These are phyloP conservation scores for Taiozyma sp. DNA, from an alignment of 1,139 yeast genomes.

Conservation along the genomic window DNA sequence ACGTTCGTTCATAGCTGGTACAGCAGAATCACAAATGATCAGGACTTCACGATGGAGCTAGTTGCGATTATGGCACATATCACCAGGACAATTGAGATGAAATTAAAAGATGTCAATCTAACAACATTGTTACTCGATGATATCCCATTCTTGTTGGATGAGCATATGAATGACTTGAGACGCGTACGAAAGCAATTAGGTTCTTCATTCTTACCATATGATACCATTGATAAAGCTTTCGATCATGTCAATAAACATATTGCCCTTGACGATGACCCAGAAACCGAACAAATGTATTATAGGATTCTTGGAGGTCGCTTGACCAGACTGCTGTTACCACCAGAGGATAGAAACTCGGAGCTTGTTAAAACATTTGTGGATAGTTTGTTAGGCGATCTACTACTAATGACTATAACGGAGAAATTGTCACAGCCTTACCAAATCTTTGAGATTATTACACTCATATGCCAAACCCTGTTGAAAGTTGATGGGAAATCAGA, in stretches of 20 bases:
- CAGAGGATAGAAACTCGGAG: conserved; percentile 33
- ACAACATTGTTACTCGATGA: conserved; percentile 34
- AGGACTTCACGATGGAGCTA: conserved; percentile 35
- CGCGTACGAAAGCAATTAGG: conserved; percentile 22
- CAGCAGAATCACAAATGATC: conserved; percentile 33
- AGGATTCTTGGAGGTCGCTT: conserved; percentile 31
- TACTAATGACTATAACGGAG: conserved; percentile 34
- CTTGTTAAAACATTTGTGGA: conserved; percentile 34
- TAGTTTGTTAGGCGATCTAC: conserved; percentile 37
- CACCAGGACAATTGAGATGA: conserved; percentile 32
- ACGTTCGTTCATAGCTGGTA: conserved; percentile 46
- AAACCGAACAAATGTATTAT: conserved; percentile 27
- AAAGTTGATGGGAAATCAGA: conserved; percentile 2
- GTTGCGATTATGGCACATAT: conserved; percentile 33
- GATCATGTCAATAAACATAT: conserved; percentile 42
- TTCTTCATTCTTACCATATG: conserved; percentile 25
- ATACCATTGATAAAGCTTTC: conserved; percentile 29
- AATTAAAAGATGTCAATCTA: conserved; percentile 30
- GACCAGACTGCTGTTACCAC: conserved; percentile 33
- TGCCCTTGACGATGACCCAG: conserved; percentile 33
- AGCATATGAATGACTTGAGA: conserved; percentile 28
- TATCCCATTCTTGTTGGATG: conserved; percentile 34
- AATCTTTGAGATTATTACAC: conserved; percentile 18
- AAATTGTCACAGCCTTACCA: conserved; percentile 31
- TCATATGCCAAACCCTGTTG: conserved; percentile 11